Evolutionary conservation across 352 stramenopile species (phyloP).

Genomic region (Phytophthora ohioensis): DNA sequence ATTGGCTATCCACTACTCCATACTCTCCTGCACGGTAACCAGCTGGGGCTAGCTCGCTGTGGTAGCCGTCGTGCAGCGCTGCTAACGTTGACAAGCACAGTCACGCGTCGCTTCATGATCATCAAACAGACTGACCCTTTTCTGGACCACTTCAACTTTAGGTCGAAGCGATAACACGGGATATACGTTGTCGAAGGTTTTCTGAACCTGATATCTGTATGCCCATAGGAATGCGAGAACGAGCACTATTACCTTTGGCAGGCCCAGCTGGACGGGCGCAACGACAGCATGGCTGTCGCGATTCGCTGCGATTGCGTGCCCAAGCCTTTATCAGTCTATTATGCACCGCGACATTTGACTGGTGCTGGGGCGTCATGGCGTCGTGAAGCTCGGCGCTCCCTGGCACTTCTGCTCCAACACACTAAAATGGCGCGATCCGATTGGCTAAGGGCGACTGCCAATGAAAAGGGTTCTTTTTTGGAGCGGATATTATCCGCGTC

Average conservation of each 20-base stretch:
- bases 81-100: neutral
- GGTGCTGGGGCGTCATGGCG: conserved; percentile 15
- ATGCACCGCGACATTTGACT: neutral
- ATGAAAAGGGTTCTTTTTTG: conserved; percentile 22
- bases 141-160: conserved; percentile 20
- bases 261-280: conserved; percentile 4
- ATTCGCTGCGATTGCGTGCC: neutral
- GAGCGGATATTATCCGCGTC: neutral
- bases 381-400: conserved; percentile 13
- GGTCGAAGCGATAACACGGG: neutral
- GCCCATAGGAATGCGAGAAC: neutral
- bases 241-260: conserved; percentile 4
- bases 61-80: neutral
- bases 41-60: neutral
- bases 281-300: neutral
- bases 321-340: neutral
- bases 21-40: neutral
- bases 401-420: conserved; percentile 8
- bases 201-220: neutral
- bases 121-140: conserved; percentile 10
- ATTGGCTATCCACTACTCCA: neutral
- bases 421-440: conserved; percentile 10
- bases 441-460: conserved; percentile 19
- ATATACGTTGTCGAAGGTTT: conserved; percentile 10
- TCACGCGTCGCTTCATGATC: conserved; percentile 26